Evolutionary conservation across 495 filamentous ascomycete species (phyloP), one percentile per base, ranked within the genome.

Genomic region (Aspergillus carlsbadensis): DNA sequence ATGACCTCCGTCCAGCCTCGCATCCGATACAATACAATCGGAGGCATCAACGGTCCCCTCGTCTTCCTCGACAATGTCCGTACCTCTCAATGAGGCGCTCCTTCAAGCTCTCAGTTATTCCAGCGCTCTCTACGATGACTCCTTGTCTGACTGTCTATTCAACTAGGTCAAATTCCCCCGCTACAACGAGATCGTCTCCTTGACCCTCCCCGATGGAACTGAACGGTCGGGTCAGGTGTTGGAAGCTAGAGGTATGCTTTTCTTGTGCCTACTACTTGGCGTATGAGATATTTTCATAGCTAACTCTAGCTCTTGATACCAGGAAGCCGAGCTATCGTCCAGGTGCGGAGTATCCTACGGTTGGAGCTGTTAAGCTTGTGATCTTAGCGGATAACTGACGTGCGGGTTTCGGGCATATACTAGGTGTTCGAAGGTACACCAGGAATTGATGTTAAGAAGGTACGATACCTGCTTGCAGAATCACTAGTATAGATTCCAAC

Each of bases 401-500:
- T 58, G 21, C 11, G 53, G 40, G 54, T 49, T 17, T 13, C 57
- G 42, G 49, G 35, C n/a, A 57, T 60, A 59, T 36, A 29, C 55
- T 79, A 96, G 89, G 93, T 99, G 56, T 99, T 98, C 72, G 95
- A 99, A 77, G 95, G 95, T 60, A 99, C 95, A 59, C 65, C 92
- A 5, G 95, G 95, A 66, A 90, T 98, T 65, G 95, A 99, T 81
- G 95, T 98, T 59, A 97, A 97, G 82, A 98, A 92, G 87, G 90
- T 92, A 79, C 13, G 17, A 24, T 10, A 36, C 21, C 21, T 10
- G 14, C 1, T 33, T 10, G 29, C 17, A 11, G 5, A 21, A 1
- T 45, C 26, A 5, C 10, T 26, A 33, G 20, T 24, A 22, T 22
- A 34, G 33, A 24, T 10, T 24, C 15, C 24, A 5, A 26, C 10